These are phyloP conservation scores for Jackrogersella multiformis DNA, from an alignment of 495 filamentous ascomycete species.

Conservation along the genomic window DNA sequence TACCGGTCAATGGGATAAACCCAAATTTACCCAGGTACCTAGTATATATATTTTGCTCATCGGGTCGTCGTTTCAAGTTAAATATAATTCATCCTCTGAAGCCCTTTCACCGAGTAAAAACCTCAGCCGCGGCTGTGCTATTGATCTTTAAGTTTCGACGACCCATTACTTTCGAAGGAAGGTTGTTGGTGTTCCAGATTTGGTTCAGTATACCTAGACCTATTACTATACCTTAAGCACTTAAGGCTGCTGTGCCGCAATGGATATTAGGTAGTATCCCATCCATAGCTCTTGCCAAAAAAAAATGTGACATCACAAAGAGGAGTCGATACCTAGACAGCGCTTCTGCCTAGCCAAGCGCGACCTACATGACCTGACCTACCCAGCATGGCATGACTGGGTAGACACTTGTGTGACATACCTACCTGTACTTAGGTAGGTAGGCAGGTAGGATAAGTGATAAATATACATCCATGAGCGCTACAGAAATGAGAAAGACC, in stretches of 20 bases:
- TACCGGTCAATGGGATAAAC: no score
- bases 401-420: no score
- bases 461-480: not conserved
- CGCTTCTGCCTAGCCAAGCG: not conserved
- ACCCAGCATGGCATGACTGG: no score
- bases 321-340: not conserved
- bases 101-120: not conserved
- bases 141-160: not conserved
- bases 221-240: no score
- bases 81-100: not conserved
- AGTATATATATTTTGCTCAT: no score
- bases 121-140: not conserved
- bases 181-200: conserved; percentile 2
- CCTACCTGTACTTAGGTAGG: not conserved
- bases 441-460: not conserved
- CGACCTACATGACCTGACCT: no score
- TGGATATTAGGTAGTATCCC: not conserved
- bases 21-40: no score
- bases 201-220: no score
- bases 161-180: no score
- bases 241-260: not conserved
- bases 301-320: conserved; percentile 3
- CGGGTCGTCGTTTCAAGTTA: not conserved
- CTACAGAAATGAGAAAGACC: not conserved
- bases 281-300: not conserved